Evolutionary conservation across 2,329 filamentous ascomycete genomes (phyloP).

Genomic region (Calycina marina): DNA sequence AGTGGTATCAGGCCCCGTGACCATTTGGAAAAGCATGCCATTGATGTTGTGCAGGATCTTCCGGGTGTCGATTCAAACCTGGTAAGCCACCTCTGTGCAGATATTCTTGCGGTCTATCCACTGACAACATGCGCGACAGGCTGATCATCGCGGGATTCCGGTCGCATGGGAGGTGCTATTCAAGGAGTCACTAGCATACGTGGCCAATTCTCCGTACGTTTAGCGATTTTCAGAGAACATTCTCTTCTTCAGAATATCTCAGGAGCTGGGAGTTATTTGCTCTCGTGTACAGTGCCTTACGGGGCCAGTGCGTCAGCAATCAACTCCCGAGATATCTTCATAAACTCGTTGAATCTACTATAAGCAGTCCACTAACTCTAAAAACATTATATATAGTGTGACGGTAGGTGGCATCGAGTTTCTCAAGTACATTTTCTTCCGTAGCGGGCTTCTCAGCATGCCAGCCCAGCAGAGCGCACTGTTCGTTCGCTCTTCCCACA

Average conservation of each 20-base stretch:
- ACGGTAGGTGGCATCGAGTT: conserved; percentile 2
- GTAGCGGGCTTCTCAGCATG: conserved; percentile 3
- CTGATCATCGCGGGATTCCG: conserved; percentile 3
- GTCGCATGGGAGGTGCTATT: conserved; percentile 5
- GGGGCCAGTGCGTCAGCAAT: no score
- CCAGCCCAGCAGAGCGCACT: conserved; percentile 1
- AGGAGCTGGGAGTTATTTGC: no score
- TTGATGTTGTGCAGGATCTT: conserved; percentile 3
- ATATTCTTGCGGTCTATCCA: not conserved
- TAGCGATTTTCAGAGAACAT: no score
- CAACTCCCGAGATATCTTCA: no score
- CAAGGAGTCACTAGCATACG: not conserved
- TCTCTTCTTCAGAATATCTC: no score
- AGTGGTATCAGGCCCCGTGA: conserved; percentile 4
- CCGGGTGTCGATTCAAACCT: conserved; percentile 3
- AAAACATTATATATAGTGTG: no score
- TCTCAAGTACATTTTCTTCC: conserved; percentile 4
- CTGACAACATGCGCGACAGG: no score
- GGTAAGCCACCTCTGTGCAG: no score
- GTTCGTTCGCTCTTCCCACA: conserved; percentile 1
- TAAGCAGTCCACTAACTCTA: no score
- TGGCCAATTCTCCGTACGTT: conserved; percentile 2
- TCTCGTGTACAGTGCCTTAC: no score
- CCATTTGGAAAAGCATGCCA: conserved; percentile 3
- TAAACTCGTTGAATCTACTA: no score